Percentiles rank a stretch among this genome's conserved stretches.
phyloP scores from a whole-genome alignment of 2,329 filamentous ascomycete genomes.

The Fusarium sp. region DNA sequence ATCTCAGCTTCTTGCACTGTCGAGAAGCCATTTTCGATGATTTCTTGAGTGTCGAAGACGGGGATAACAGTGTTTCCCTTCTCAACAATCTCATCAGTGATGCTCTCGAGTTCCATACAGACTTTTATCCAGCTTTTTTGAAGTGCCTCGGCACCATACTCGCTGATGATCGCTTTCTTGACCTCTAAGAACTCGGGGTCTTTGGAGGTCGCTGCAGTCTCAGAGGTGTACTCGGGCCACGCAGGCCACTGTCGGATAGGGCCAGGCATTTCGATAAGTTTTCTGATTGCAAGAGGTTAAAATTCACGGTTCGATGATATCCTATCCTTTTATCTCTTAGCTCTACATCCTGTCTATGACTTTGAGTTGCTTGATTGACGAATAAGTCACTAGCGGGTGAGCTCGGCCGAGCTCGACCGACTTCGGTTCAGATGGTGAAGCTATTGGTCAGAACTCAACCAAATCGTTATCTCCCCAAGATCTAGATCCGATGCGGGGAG shows the following conservation, averaged over 20 bases:
- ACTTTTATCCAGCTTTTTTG: background rate
- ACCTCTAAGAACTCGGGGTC: background rate
- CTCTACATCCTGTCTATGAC: background rate
- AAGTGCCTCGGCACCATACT: background rate
- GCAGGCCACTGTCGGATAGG: background rate
- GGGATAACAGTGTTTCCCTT: background rate
- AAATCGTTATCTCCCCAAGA: background rate
- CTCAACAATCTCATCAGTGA: background rate
- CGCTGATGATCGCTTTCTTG: background rate
- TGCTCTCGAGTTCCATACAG: background rate
- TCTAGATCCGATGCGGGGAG: background rate
- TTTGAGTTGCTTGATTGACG: background rate
- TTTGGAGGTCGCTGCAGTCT: background rate
- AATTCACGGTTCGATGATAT: background rate
- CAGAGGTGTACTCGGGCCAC: background rate
- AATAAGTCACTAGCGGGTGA: background rate
- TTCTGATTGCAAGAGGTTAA: background rate
- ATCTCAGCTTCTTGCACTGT: background rate
- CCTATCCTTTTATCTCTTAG: background rate
- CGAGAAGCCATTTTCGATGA: background rate
- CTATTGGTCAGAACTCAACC: background rate
- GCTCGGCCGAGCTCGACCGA: slow-evolving; percentile 1
- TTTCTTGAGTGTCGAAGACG: background rate
- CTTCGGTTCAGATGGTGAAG: background rate
- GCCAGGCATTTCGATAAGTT: background rate